Evolutionary conservation across 1,139 yeast species (phyloP), one percentile per base, ranked within the genome.

Genomic region (Dujonia santamariae): DNA sequence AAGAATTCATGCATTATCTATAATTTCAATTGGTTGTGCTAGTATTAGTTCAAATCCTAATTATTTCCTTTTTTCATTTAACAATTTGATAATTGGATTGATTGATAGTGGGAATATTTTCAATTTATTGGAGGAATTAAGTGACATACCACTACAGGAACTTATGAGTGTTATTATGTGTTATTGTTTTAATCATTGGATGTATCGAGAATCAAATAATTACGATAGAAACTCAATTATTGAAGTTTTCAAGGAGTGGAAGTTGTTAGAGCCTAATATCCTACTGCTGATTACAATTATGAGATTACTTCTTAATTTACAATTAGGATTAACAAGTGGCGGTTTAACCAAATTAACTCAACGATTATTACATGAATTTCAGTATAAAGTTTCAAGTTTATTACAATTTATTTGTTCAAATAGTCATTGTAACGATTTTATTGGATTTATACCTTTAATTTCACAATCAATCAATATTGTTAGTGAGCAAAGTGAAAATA

Each of bases 171-270:
- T 61, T 44, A 34, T 66, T 8, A 45, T 66, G 22, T 50, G 47
- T 23, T 69, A 65, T 40, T 62, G 67, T 38, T 63, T 67, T 54
- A 50, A 54, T 7, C 70, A 67, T 33, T 68, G 70, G 64, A 51
- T 45, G 26, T 56, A 45, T 30, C 32, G 38, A 25, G 37, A n/a
- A n/a, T n/a, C n/a, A n/a, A n/a, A n/a, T n/a, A n/a, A n/a, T n/a
- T n/a, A n/a, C n/a, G n/a, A n/a, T n/a, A n/a, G n/a, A n/a, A n/a
- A n/a, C n/a, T n/a, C n/a, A 15, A 39, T 48, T 7, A 34, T 46
- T 3, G 42, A 40, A 2, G 42, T 41, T 28, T 56, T 52, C 30
- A 40, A 35, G 8, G 34, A 38, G 6, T 60, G 66, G 63, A 48
- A 43, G 28, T 37, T 51, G 14, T 34, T 32, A 6, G 39, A 45